Evolutionary conservation across 2,329 filamentous ascomycete genomes (phyloP).

Genomic region (Cladosporium cucumerinum): DNA sequence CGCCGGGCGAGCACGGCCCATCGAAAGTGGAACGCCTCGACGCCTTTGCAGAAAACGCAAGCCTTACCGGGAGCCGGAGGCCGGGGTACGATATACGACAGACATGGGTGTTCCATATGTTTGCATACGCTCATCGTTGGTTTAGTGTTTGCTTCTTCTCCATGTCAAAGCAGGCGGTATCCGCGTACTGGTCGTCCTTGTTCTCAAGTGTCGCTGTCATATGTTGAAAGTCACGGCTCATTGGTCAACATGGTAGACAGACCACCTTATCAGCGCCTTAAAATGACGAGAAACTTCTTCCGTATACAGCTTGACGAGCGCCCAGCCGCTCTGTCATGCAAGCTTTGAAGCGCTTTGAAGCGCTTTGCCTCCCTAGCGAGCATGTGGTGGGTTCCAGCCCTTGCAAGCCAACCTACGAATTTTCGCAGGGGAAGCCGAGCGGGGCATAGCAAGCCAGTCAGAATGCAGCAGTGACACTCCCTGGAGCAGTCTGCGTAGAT

Average conservation of each 20-base stretch:
- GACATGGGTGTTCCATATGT: neutral
- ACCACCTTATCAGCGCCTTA: neutral
- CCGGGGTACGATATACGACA: neutral
- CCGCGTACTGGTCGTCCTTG: too few relatives aligned
- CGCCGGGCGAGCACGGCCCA: neutral
- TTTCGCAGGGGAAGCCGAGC: neutral
- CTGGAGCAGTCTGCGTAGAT: neutral
- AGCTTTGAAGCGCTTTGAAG: neutral
- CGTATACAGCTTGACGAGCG: neutral
- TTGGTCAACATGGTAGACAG: too few relatives aligned
- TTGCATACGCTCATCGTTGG: neutral
- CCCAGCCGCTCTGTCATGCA: neutral
- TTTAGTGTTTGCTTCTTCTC: neutral
- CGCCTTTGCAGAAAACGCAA: neutral
- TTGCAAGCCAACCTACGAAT: neutral
- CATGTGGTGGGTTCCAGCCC: neutral
- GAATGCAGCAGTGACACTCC: neutral
- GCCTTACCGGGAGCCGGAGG: neutral
- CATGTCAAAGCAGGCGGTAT: neutral
- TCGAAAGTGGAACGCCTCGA: neutral
- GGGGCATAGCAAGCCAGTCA: neutral
- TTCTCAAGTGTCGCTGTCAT: too few relatives aligned
- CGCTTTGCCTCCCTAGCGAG: neutral
- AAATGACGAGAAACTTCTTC: neutral
- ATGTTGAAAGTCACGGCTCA: too few relatives aligned